phyloP scores from a whole-genome alignment of 176 grass and related monocot genomes.

The Areca catechu region DNA sequence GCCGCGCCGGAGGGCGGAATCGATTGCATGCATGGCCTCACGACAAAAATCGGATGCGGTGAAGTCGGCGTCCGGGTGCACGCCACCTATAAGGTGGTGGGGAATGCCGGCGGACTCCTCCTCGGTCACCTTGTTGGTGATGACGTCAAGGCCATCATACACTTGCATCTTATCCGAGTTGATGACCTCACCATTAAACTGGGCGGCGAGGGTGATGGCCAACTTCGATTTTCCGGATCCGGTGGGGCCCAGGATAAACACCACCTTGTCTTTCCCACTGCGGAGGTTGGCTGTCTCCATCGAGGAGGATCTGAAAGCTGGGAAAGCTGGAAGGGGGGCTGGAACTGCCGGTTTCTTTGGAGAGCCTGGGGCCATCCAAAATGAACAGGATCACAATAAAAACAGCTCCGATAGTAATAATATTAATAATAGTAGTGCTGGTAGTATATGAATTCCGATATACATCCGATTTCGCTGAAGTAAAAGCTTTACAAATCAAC shows the following conservation, averaged over 20 bases:
- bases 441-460: no score
- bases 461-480: no score
- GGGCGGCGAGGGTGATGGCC: constrained; percentile 62
- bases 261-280: constrained; percentile 41
- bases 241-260: constrained; percentile 78
- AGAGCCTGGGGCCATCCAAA: no score
- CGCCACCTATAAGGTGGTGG: constrained; percentile 68
- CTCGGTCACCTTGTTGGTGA: constrained; percentile 65
- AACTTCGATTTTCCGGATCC: constrained; percentile 86
- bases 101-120: constrained; percentile 49
- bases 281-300: no score
- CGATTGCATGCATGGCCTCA: constrained; percentile 33
- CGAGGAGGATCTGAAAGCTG: no score
- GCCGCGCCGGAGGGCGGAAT: not conserved
- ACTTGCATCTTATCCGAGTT: constrained; percentile 93
- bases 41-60: constrained; percentile 48
- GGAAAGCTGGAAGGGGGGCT: no score
- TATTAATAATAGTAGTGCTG: no score
- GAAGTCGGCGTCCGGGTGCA: constrained; percentile 63
- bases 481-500: no score
- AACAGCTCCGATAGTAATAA: no score
- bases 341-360: no score
- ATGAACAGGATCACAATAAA: no score
- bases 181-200: constrained; percentile 56
- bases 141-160: constrained; percentile 51